These are phyloP conservation scores for Blastocystis sp. DNA, from an alignment of 352 stramenopile genomes.

Conservation along the genomic window DNA sequence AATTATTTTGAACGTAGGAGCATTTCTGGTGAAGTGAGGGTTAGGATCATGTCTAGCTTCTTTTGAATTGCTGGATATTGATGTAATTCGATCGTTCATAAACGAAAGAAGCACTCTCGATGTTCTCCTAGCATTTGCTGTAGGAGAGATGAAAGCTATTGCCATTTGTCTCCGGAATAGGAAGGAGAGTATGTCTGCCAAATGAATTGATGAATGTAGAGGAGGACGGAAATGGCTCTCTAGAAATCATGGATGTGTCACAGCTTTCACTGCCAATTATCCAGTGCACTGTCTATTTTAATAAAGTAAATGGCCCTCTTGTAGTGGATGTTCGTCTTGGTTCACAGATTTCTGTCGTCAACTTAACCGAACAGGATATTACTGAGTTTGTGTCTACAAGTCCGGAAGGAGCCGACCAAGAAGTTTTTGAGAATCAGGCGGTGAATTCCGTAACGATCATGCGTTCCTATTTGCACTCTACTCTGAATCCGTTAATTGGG, in stretches of 20 bases:
- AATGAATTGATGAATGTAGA: background rate
- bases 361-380: slow-evolving; percentile 8
- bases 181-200: background rate
- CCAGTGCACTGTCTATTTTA: slow-evolving; percentile 21
- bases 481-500: slow-evolving; percentile 22
- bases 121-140: background rate
- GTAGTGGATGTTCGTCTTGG: background rate
- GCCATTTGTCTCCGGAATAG: background rate
- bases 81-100: background rate
- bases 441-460: slow-evolving; percentile 44
- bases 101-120: background rate
- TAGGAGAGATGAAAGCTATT: background rate
- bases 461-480: slow-evolving; percentile 33
- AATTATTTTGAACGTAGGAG: slow-evolving; percentile 21
- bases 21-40: background rate
- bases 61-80: slow-evolving; percentile 37
- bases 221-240: background rate
- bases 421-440: background rate
- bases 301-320: background rate
- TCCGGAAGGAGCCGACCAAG: background rate
- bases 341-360: slow-evolving; percentile 5
- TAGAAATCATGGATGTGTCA: background rate
- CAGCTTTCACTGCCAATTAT: slow-evolving; percentile 8
- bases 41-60: slow-evolving; percentile 36
- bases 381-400: background rate